Evolutionary conservation across 768 basidiomycete genomes (phyloP).

Genomic region (Bullera alba): DNA sequence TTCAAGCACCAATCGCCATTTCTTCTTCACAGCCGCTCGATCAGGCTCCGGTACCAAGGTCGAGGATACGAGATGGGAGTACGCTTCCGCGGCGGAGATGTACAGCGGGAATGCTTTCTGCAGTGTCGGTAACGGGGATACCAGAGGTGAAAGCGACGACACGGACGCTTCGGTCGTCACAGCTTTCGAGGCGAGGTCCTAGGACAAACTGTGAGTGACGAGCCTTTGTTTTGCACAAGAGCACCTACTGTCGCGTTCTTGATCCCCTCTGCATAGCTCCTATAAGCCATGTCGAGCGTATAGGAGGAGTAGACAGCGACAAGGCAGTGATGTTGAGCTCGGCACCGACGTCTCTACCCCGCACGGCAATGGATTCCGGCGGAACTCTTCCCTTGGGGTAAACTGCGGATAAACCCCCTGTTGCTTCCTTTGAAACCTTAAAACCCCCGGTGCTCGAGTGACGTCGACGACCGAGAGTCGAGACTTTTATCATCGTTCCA

Average conservation of each 20-base stretch:
- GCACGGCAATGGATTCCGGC: too few relatives aligned
- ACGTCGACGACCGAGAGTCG: too few relatives aligned
- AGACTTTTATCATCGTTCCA: too few relatives aligned
- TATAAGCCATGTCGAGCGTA: conserved; percentile 17
- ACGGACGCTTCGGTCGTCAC: conserved; percentile 28
- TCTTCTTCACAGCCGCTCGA: conserved; percentile 21
- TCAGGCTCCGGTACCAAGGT: conserved; percentile 20
- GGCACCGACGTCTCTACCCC: too few relatives aligned
- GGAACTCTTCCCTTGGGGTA: too few relatives aligned
- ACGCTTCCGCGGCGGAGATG: conserved; percentile 29
- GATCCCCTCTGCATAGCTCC: conserved; percentile 27
- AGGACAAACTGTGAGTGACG: not conserved
- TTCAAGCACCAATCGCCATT: conserved; percentile 42
- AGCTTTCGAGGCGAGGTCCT: conserved; percentile 32
- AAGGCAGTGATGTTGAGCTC: too few relatives aligned
- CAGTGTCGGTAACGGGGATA: conserved; percentile 28
- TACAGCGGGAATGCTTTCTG: conserved; percentile 37
- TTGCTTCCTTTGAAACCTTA: too few relatives aligned
- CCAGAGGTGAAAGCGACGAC: conserved; percentile 14
- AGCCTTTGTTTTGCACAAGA: too few relatives aligned
- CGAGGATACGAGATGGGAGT: conserved; percentile 28
- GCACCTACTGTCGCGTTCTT: conserved; percentile 27
- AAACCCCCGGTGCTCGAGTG: too few relatives aligned
- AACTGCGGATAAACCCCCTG: too few relatives aligned
- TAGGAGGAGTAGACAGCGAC: too few relatives aligned